phyloP scores from a whole-genome alignment of 495 filamentous ascomycete genomes.

The Lepidopterella palustris region DNA sequence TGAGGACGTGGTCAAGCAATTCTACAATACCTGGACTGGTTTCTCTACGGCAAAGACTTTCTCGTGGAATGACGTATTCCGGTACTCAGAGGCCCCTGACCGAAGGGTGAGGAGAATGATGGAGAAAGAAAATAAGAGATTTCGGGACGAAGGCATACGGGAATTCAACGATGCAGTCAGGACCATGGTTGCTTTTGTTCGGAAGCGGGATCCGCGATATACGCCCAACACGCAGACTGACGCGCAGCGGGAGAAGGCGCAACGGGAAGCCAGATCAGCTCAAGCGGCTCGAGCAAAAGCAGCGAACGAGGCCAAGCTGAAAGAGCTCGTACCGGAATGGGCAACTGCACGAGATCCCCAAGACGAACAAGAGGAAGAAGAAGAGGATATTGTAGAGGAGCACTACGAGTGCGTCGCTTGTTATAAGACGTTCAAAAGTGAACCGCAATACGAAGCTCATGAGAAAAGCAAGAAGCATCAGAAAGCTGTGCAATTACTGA shows the following conservation, averaged over 20 bases:
- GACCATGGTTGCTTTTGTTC: slow-evolving; percentile 81
- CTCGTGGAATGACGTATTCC: slow-evolving; percentile 80
- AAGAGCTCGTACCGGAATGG: slow-evolving; percentile 71
- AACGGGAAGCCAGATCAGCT: slow-evolving; percentile 70
- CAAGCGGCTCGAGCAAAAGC: slow-evolving; percentile 81
- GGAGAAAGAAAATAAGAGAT: slow-evolving; percentile 89
- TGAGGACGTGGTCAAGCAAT: slow-evolving; percentile 64
- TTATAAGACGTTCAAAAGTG: slow-evolving; percentile 86
- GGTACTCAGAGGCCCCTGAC: slow-evolving; percentile 79
- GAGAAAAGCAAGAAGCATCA: slow-evolving; percentile 94
- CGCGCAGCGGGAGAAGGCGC: slow-evolving; percentile 67
- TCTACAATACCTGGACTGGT: slow-evolving; percentile 73
- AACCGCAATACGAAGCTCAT: slow-evolving; percentile 86
- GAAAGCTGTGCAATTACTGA: slow-evolving; percentile 73
- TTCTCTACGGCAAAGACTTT: slow-evolving; percentile 85
- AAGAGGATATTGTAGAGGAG: slow-evolving; percentile 47
- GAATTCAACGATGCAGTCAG: slow-evolving; percentile 93
- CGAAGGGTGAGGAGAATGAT: slow-evolving; percentile 73
- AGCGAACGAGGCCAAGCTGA: slow-evolving; percentile 68
- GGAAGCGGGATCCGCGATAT: slow-evolving; percentile 85
- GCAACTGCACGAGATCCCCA: slow-evolving; percentile 50
- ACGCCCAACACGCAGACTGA: slow-evolving; percentile 62
- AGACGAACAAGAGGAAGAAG: slow-evolving; percentile 50
- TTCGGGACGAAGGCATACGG: slow-evolving; percentile 72
- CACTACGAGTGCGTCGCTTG: slow-evolving; percentile 87